A percentile compares a stretch with the other conserved stretches of the same genome.
These are phyloP conservation scores for Hemileia vastatrix DNA, from an alignment of 1,284 basidiomycete genomes.

Conservation along the genomic window DNA sequence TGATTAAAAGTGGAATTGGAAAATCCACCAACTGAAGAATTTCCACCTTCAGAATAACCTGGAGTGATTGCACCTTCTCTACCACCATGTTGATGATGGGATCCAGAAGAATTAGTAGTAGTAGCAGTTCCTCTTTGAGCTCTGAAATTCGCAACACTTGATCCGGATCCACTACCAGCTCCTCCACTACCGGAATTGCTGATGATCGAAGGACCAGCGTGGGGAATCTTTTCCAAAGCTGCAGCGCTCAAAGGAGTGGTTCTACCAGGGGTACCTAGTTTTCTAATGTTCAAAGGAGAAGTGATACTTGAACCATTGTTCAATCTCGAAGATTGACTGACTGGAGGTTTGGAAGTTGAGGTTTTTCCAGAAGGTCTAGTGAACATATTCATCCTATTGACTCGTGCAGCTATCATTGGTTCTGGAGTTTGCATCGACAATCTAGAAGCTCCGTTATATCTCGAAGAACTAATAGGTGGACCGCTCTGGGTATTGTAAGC, in stretches of 20 bases:
- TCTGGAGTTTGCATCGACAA: slow-evolving; percentile 39
- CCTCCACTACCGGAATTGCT: not conserved
- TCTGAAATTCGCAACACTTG: slow-evolving; percentile 32
- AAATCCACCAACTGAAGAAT: not conserved
- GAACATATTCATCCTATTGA: slow-evolving; percentile 34
- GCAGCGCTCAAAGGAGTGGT: slow-evolving; percentile 37
- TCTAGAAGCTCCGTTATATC: slow-evolving; percentile 28
- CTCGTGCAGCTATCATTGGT: slow-evolving; percentile 34
- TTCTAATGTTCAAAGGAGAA: slow-evolving; percentile 11
- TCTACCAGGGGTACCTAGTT: slow-evolving; percentile 23
- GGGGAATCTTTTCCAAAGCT: slow-evolving; percentile 32
- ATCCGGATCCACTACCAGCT: slow-evolving; percentile 15
- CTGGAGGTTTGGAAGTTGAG: slow-evolving; percentile 1
- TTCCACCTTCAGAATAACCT: not conserved
- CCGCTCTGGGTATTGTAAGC: slow-evolving; percentile 1
- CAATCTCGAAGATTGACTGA: not conserved
- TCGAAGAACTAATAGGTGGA: not conserved
- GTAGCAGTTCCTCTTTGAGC: not conserved
- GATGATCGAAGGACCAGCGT: slow-evolving; percentile 24
- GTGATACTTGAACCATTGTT: not conserved
- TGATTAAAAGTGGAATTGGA: not conserved
- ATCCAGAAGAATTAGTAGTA: not conserved
- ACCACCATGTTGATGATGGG: not conserved
- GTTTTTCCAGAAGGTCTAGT: slow-evolving; percentile 28
- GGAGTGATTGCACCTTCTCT: not conserved